Evolutionary conservation across 306 rosid genomes (phyloP), one percentile per base, ranked within the genome.

Genomic region (Acacia melanoxylon): DNA sequence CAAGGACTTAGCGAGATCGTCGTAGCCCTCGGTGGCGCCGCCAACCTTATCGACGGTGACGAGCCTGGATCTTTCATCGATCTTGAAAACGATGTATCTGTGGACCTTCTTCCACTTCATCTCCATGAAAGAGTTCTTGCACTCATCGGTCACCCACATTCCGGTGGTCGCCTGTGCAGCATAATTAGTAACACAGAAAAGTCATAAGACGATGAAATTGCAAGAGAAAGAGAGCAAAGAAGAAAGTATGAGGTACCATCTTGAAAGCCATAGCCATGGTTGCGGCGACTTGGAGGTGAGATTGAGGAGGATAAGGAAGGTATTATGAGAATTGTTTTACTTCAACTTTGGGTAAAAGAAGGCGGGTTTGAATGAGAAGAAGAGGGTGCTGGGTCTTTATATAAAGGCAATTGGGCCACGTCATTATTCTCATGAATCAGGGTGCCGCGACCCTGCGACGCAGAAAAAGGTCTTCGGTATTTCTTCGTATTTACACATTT

Each of bases 241-340:
- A 15, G 9, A 4, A 25, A 31, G 6, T 74, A 14, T 3, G 15
- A 10, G 1, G 61, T 89, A 95, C 99, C 99, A 95, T 95, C 88
- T 95, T 95, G 98, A 93, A 95, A 65, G 99, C 99, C 99, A 95
- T 95, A 76, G 99, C 99, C 99, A 95, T 95, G 84, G 92, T 86
- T 88, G 85, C 72, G 31, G 75, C 90, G 85, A 24, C 10, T 66
- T 54, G 41, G 41, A 37, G 41, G 8, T 37, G 41, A 37, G 45
- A 40, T 69, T 40, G 52, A 69, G n/a, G 68, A 72, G 41, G 74
- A 27, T 27, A 49, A 56, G 48, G 80, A 66, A 56, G 62, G 24
- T 3, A 14, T 69, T 31, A 0, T 20, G 45, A 33, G 71, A 42
- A 54, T 35, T 19, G 20, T 11, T 48, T 52, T 3, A 24, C 14